Percentiles rank a stretch among this genome's conserved stretches.
phyloP scores from a whole-genome alignment of 2,329 filamentous ascomycete genomes.

The Parasarocladium wereldwijsianum region DNA sequence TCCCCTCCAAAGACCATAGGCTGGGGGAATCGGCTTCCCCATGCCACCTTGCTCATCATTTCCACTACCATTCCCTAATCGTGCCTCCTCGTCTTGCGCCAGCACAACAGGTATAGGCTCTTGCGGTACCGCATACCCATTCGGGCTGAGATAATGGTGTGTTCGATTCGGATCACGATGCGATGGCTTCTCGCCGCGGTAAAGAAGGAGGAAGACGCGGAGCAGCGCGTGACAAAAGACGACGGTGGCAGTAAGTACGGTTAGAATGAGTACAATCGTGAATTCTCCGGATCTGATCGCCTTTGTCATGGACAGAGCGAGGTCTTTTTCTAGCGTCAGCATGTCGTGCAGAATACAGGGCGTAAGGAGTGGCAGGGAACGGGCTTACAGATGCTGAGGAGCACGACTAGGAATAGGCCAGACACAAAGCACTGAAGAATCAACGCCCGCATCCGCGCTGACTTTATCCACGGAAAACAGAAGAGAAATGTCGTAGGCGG shows the following conservation, averaged over 20 bases:
- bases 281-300: conserved; percentile 53
- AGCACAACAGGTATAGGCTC: conserved; percentile 66
- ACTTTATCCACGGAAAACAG: conserved; percentile 41
- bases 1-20: conserved; percentile 73
- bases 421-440: conserved; percentile 50
- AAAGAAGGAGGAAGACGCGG: conserved; percentile 52
- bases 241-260: conserved; percentile 58
- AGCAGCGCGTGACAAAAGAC: conserved; percentile 72
- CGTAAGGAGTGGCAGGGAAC: neutral
- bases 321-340: conserved; percentile 37
- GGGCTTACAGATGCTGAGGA: conserved; percentile 52
- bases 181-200: conserved; percentile 27
- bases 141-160: conserved; percentile 34
- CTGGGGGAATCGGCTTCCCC: conserved; percentile 55
- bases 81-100: conserved; percentile 58
- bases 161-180: conserved; percentile 10
- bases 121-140: conserved; percentile 54
- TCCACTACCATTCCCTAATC: no score
- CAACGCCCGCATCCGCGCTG: conserved; percentile 36
- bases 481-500: conserved; percentile 30
- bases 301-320: conserved; percentile 54
- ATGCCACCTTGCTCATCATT: conserved; percentile 36
- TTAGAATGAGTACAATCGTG: conserved; percentile 64
- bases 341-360: neutral
- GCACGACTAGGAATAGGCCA: conserved; percentile 41